Evolutionary conservation across 257 asterid species (phyloP), one percentile per base, ranked within the genome.

Genomic region (Przewalskia tangutica): DNA sequence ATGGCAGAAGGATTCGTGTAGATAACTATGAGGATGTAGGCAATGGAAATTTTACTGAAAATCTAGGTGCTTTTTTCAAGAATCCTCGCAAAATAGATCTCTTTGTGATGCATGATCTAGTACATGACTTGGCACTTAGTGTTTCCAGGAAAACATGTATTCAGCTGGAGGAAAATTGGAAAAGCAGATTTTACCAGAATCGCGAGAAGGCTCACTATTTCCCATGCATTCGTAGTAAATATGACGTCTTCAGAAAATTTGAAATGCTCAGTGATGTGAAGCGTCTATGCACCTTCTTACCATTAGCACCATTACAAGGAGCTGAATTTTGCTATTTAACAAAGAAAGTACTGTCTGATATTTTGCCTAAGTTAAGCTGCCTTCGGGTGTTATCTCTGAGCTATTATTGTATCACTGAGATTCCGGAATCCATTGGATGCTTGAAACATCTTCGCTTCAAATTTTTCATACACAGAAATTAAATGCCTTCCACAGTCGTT

Each of bases 1-100:
- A 88, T 89, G 91, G 93, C 90, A 38, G 93, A 89, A 88, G 90
- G 91, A 18, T 87, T 90, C 64, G 81, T 88, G 80, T 75, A 60
- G 7, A 70, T 63, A 17, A 81, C 87, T 14, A 73, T 84, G 82
- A 90, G 83, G 83, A 86, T 82, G 87, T 87, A 40, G 93, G 88
- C 8, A 82, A 84, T 48, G 84, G 77, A 34, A 85, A 87, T 76
- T 88, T 90, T 64, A 67, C 81, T 0, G 93, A 90, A 85, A 81
- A 42, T 85, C 90, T 4, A 85, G 88, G 77, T 90, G 89, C 12
- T 86, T 90, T 84, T 85, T 88, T 77, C 88, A 88, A 80, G 87
- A 86, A 68, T 82, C 89, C 7, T 50, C 77, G 9, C 84, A 82
- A 66, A 86, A 83, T 46, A 82, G 56, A 42, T 82, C 84, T 80